These are phyloP conservation scores for Coprinellus aureogranulatus DNA, from an alignment of 768 basidiomycete species.

Conservation along the genomic window DNA sequence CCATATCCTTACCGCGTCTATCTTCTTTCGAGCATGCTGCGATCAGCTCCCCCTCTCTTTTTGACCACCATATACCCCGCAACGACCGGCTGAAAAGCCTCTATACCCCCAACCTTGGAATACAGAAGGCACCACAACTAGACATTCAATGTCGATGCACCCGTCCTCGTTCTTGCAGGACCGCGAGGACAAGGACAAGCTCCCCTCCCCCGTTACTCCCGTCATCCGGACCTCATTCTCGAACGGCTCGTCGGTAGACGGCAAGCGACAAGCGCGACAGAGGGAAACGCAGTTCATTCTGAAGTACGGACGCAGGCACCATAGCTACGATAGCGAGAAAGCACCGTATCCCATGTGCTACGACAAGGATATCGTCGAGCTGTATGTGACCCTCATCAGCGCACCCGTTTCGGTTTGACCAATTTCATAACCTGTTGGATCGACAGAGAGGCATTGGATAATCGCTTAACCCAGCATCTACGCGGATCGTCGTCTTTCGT, in stretches of 20 bases:
- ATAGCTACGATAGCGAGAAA: constrained; percentile 69
- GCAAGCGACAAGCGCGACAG: constrained; percentile 36
- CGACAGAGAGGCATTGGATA: constrained; percentile 56
- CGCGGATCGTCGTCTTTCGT: constrained; percentile 59
- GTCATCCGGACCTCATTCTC: constrained; percentile 9
- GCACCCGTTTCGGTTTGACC: no score
- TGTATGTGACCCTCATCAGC: constrained; percentile 38
- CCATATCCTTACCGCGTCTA: not conserved
- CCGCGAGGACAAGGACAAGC: not conserved
- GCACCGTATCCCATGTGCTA: constrained; percentile 79
- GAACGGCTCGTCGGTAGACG: constrained; percentile 25
- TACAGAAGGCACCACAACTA: not conserved
- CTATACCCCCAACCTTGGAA: no score
- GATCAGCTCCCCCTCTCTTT: not conserved
- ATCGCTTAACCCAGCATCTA: constrained; percentile 46
- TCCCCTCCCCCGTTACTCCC: not conserved
- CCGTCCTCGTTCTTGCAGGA: not conserved
- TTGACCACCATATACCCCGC: not conserved
- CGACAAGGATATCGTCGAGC: constrained; percentile 62
- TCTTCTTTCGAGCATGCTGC: not conserved
- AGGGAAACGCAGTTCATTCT: constrained; percentile 59
- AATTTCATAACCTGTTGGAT: not conserved
- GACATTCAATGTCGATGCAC: not conserved
- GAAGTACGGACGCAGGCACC: constrained; percentile 64
- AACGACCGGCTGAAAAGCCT: not conserved